These are phyloP conservation scores for Chrysochromulina parva DNA, from an alignment of 78 protist genomes.

Conservation along the genomic window DNA sequence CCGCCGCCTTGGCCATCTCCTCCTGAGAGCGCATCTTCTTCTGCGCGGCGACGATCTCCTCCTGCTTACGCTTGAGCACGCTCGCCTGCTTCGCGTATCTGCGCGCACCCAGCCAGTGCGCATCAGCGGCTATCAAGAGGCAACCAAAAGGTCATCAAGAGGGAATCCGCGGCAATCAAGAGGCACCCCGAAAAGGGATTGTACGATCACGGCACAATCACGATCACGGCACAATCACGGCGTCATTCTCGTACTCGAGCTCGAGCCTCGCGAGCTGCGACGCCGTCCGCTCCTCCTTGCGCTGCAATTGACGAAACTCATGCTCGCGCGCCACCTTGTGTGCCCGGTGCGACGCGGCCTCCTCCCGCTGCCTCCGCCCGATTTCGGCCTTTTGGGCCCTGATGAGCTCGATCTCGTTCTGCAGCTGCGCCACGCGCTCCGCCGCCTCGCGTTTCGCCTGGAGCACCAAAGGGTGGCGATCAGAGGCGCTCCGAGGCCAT, in stretches of 20 bases:
- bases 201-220: no score
- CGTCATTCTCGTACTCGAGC: no score
- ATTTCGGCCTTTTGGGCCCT: not conserved
- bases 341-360: slow-evolving; percentile 8
- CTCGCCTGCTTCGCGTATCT: not conserved
- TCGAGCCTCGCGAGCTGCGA: not conserved
- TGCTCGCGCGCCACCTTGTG: not conserved
- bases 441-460: no score
- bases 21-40: not conserved
- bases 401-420: not conserved
- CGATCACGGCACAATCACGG: no score
- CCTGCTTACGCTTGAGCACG: slow-evolving; percentile 6
- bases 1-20: no score
- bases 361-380: not conserved
- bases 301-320: not conserved
- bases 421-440: not conserved
- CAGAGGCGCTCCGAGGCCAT: no score
- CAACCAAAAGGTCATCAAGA: no score
- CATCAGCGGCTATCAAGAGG: no score
- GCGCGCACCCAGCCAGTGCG: no score
- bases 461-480: no score
- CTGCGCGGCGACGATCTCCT: not conserved
- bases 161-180: no score
- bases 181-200: no score
- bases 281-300: not conserved